Percentiles rank a stretch among this genome's conserved stretches.
These are phyloP conservation scores for Tetrapyrgos nigripes DNA, from an alignment of 1,284 basidiomycete species.

Conservation along the genomic window DNA sequence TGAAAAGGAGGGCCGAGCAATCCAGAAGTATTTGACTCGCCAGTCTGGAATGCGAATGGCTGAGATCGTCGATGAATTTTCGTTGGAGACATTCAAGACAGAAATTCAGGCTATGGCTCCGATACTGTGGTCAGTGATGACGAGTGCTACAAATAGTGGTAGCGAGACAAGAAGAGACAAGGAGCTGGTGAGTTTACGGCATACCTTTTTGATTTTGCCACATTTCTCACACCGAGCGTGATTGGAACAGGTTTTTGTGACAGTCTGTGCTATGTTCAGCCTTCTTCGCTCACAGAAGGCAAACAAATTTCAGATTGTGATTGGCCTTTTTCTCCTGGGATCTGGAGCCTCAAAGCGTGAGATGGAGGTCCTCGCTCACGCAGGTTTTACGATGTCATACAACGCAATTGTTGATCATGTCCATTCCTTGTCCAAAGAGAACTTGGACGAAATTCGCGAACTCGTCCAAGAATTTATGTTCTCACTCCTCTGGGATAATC, in stretches of 20 bases:
- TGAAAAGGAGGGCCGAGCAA: no score
- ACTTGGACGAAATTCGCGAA: conserved; percentile 4
- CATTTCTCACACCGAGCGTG: no score
- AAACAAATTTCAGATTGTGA: conserved; percentile 13
- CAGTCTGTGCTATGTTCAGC: conserved; percentile 13
- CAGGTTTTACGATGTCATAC: conserved; percentile 33
- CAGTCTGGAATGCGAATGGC: no score
- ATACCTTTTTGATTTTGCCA: no score
- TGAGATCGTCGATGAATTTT: no score
- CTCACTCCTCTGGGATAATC: conserved; percentile 36
- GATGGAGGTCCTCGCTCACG: conserved; percentile 19
- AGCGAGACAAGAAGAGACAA: no score
- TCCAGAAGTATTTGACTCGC: no score
- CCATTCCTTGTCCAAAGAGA: conserved; percentile 27
- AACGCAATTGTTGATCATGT: conserved; percentile 25
- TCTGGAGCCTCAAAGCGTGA: conserved; percentile 11
- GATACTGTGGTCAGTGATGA: no score
- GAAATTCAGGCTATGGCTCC: no score
- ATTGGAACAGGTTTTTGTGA: conserved; percentile 10
- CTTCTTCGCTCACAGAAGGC: conserved; percentile 9
- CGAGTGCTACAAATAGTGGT: no score
- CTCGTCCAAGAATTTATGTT: conserved; percentile 21
- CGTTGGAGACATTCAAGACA: no score
- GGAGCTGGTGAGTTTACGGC: no score
- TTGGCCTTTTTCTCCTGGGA: conserved; percentile 12